Percentiles rank a stretch among this genome's conserved stretches.
These are phyloP conservation scores for Tetracladium maxilliforme DNA, from an alignment of 2,329 filamentous ascomycete species.

Conservation along the genomic window DNA sequence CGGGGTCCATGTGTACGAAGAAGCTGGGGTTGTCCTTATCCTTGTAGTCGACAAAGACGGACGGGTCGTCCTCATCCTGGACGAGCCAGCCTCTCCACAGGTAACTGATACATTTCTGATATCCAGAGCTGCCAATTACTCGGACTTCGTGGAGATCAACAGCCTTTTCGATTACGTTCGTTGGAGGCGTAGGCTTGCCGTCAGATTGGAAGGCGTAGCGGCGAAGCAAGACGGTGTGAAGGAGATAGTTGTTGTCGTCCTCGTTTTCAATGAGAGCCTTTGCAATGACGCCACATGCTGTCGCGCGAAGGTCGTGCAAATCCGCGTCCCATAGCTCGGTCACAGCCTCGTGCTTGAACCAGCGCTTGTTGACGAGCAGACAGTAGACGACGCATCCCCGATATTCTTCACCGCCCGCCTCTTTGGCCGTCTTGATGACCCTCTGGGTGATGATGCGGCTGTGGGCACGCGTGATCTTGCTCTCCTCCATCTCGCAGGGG, in stretches of 20 bases:
- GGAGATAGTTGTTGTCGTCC: constrained; percentile 62
- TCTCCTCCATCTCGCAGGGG: constrained; percentile 74
- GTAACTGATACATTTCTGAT: constrained; percentile 87
- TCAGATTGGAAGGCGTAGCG: constrained; percentile 73
- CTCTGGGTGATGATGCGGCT: constrained; percentile 69
- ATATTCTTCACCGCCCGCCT: constrained; percentile 66
- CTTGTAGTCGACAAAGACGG: constrained; percentile 79
- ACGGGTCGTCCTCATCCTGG: constrained; percentile 85
- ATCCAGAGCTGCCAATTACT: constrained; percentile 83
- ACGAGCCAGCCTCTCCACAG: constrained; percentile 94
- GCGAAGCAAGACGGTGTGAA: constrained; percentile 72
- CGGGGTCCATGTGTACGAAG: constrained; percentile 75
- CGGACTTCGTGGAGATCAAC: constrained; percentile 82
- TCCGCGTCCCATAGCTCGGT: constrained; percentile 87
- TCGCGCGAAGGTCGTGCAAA: constrained; percentile 62
- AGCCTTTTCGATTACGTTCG: constrained; percentile 85
- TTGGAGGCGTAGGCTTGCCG: constrained; percentile 54
- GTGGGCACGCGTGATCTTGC: constrained; percentile 57
- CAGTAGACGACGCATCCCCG: constrained; percentile 72
- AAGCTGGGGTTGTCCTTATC: constrained; percentile 67
- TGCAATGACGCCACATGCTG: constrained; percentile 81
- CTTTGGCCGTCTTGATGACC: constrained; percentile 67
- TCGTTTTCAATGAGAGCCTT: constrained; percentile 79
- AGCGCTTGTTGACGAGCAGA: constrained; percentile 52
- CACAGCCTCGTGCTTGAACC: constrained; percentile 67